Evolutionary conservation across 345 rosid genomes (phyloP).

Genomic region (Populus euphratica): DNA sequence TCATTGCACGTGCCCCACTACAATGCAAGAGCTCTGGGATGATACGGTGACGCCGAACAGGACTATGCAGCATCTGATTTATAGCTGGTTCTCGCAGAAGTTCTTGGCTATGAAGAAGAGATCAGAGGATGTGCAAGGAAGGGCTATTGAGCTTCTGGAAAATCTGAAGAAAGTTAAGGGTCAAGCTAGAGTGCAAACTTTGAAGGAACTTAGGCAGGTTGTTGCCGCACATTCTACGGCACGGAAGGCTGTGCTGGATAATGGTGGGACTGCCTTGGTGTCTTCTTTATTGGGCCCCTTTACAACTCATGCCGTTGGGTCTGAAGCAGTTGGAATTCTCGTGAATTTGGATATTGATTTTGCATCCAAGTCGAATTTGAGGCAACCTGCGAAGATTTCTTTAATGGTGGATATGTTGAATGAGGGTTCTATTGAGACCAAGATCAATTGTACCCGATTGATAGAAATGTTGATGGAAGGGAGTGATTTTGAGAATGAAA

Average conservation of each 20-base stretch:
- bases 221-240: conserved; percentile 47
- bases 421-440: conserved; percentile 63
- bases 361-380: conserved; percentile 45
- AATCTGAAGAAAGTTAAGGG: conserved; percentile 62
- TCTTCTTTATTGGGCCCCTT: conserved; percentile 59
- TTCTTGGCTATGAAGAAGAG: conserved; percentile 61
- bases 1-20: conserved; percentile 70
- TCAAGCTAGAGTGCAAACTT: conserved; percentile 58
- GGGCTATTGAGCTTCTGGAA: conserved; percentile 51
- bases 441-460: conserved; percentile 55
- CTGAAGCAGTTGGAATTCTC: conserved; percentile 61
- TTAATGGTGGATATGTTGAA: conserved; percentile 62
- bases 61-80: conserved; percentile 61
- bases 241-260: conserved; percentile 49
- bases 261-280: conserved; percentile 50
- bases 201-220: conserved; percentile 56
- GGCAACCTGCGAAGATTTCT: conserved; percentile 63
- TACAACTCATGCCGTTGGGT: conserved; percentile 68
- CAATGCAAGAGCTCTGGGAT: conserved; percentile 89
- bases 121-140: conserved; percentile 68
- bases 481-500: conserved; percentile 39
- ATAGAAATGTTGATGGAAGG: conserved; percentile 49
- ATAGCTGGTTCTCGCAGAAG: conserved; percentile 67
- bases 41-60: conserved; percentile 58
- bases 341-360: conserved; percentile 62